phyloP scores from a whole-genome alignment of 805 yeast genomes.

The Nakazawaea ernobii region DNA sequence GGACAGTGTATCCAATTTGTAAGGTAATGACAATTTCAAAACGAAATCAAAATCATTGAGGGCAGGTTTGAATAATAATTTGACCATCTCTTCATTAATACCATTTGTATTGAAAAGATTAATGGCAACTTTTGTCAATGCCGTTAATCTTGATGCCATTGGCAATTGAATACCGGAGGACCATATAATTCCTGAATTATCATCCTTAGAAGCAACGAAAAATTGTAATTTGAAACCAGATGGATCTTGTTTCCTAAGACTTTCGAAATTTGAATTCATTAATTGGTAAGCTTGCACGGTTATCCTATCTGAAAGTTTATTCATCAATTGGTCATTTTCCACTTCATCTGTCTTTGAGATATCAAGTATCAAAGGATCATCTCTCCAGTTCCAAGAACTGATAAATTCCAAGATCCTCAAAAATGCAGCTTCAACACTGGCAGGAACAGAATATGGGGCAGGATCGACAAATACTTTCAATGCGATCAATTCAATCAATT shows the following conservation, averaged over 20 bases:
- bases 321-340: constrained; percentile 29
- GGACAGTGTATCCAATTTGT: constrained; percentile 36
- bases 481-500: constrained; percentile 75
- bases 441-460: constrained; percentile 78
- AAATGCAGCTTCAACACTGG: constrained; percentile 76
- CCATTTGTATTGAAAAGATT: constrained; percentile 32
- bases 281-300: constrained; percentile 56
- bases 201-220: constrained; percentile 78
- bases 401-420: constrained; percentile 65
- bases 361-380: constrained; percentile 77
- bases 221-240: constrained; percentile 71
- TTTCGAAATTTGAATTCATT: constrained; percentile 59
- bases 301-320: constrained; percentile 53
- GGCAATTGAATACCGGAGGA: constrained; percentile 47
- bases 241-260: constrained; percentile 74
- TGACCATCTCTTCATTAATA: constrained; percentile 32
- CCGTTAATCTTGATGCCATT: constrained; percentile 82
- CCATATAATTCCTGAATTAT: constrained; percentile 85
- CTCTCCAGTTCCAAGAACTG: constrained; percentile 92
- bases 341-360: constrained; percentile 45
- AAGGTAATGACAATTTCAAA: constrained; percentile 43
- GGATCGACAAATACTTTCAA: constrained; percentile 82
- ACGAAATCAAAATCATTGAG: constrained; percentile 80
- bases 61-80: constrained; percentile 72
- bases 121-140: constrained; percentile 72